Evolutionary conservation across 495 filamentous ascomycete species (phyloP).

Genomic region (Penicillium canescens): DNA sequence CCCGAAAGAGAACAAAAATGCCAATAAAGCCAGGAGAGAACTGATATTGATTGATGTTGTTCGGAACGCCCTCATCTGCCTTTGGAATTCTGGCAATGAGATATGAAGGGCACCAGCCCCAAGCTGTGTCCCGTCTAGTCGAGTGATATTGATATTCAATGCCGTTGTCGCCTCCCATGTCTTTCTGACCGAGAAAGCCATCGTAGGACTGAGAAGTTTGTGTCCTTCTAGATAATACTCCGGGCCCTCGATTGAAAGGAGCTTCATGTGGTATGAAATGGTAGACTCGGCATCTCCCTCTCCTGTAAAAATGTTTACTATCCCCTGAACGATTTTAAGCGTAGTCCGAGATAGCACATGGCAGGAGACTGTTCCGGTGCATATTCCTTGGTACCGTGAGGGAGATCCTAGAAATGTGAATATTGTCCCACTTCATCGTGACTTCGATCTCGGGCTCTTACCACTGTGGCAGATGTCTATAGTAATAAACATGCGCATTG

Average conservation of each 20-base stretch:
- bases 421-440: not conserved
- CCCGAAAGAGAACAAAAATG: conserved; percentile 53
- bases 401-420: not conserved
- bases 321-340: conserved; percentile 30
- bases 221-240: conserved; percentile 59
- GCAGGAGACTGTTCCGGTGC: conserved; percentile 63
- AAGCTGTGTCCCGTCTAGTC: conserved; percentile 41
- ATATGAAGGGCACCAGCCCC: conserved; percentile 64
- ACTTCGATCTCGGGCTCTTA: not conserved
- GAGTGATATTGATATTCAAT: conserved; percentile 55
- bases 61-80: conserved; percentile 57
- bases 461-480: not conserved
- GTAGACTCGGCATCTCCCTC: conserved; percentile 56
- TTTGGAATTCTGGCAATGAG: conserved; percentile 52
- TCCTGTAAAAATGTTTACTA: conserved; percentile 54
- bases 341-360: conserved; percentile 54
- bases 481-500: not conserved
- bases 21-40: conserved; percentile 1
- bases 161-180: conserved; percentile 67
- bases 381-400: conserved; percentile 11
- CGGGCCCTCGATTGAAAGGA: conserved; percentile 51
- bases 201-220: conserved; percentile 61
- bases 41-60: not conserved
- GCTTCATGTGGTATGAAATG: conserved; percentile 61
- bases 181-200: conserved; percentile 50